A percentile compares a stretch with the other conserved stretches of the same genome.
Evolutionary conservation across 768 basidiomycete species (phyloP).

Genomic region (Russula sp.): DNA sequence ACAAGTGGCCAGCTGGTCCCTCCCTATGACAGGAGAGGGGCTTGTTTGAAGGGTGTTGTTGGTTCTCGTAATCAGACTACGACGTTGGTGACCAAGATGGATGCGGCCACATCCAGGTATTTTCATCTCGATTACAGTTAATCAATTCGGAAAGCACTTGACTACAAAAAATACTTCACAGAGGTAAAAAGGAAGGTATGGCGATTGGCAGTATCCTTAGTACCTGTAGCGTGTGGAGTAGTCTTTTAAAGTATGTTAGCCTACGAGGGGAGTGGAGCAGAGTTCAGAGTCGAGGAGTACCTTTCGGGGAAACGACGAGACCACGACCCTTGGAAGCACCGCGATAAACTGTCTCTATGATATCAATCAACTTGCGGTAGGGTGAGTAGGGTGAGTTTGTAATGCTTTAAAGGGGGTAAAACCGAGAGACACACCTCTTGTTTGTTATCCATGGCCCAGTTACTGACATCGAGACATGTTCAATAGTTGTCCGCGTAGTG

Average conservation of each 20-base stretch:
- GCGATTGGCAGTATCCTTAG: constrained; percentile 27
- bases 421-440: constrained; percentile 65
- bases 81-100: background rate
- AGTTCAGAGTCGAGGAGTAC: constrained; percentile 31
- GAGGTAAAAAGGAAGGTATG: background rate
- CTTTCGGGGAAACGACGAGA: constrained; percentile 95
- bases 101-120: background rate
- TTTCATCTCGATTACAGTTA: background rate
- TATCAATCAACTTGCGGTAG: constrained; percentile 75
- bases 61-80: background rate
- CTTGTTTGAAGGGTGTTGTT: too few species aligned
- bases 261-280: background rate
- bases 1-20: background rate
- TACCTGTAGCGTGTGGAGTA: constrained; percentile 81
- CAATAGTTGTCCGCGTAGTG: background rate
- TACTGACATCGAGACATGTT: constrained; percentile 41
- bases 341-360: constrained; percentile 96
- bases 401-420: background rate
- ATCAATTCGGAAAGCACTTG: background rate
- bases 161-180: constrained; percentile 4
- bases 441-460: constrained; percentile 98
- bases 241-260: constrained; percentile 36
- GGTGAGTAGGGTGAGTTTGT: background rate
- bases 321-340: constrained; percentile 97
- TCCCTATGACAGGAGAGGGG: background rate